A percentile compares a stretch with the other conserved stretches of the same genome.
These are phyloP conservation scores for Ustilago trichophora DNA, from an alignment of 1,284 basidiomycete species.

Conservation along the genomic window DNA sequence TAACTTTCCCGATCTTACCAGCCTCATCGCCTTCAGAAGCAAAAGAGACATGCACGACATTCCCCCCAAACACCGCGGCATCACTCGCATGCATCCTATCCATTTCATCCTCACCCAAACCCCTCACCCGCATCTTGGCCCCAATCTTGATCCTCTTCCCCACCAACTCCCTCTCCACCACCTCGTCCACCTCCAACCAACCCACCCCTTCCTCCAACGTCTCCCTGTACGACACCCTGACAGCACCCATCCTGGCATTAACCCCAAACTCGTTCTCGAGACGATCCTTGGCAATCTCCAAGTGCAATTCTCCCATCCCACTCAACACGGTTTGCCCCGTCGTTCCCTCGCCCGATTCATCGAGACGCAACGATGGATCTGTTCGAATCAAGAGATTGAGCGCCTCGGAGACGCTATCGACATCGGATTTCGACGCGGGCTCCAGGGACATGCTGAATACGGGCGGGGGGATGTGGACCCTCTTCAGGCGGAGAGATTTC, in stretches of 20 bases:
- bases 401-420: constrained; percentile 79
- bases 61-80: constrained; percentile 43
- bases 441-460: constrained; percentile 71
- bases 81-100: constrained; percentile 2
- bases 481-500: constrained; percentile 70
- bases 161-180: constrained; percentile 54
- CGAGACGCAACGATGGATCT: constrained; percentile 80
- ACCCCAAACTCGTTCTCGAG: constrained; percentile 81
- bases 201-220: constrained; percentile 69
- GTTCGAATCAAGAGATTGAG: constrained; percentile 80
- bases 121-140: constrained; percentile 30
- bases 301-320: constrained; percentile 83
- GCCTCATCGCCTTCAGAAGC: constrained; percentile 1
- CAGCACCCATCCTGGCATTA: constrained; percentile 78
- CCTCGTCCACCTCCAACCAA: constrained; percentile 10
- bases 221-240: constrained; percentile 83
- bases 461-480: constrained; percentile 82
- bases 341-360: constrained; percentile 40
- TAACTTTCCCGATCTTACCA: not conserved
- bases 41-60: constrained; percentile 45
- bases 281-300: constrained; percentile 84
- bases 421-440: constrained; percentile 70
- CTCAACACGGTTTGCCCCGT: constrained; percentile 85
- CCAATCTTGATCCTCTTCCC: constrained; percentile 56
- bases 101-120: constrained; percentile 34